A percentile compares a stretch with the other conserved stretches of the same genome.
Evolutionary conservation across 768 basidiomycete species (phyloP).

Genomic region (Rhodotorula diobovata): DNA sequence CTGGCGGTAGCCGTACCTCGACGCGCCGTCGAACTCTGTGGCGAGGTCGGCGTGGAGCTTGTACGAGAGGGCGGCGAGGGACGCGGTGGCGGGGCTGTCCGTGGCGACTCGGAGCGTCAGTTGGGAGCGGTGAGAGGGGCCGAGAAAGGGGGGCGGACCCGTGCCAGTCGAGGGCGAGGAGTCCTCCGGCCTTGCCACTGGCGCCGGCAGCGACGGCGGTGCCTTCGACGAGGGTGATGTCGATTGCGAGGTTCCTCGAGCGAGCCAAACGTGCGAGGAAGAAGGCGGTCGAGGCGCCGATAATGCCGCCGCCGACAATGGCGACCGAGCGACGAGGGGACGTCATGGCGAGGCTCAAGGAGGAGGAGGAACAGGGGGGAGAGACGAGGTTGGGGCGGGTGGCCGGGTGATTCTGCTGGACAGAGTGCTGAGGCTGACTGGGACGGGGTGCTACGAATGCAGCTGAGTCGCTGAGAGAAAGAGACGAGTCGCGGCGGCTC

Average conservation of each 20-base stretch:
- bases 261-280: constrained; percentile 62
- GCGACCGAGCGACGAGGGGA: constrained; percentile 51
- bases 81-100: constrained; percentile 55
- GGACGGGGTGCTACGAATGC: too few species aligned
- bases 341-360: neutral
- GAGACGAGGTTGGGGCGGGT: neutral
- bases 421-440: too few species aligned
- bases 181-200: constrained; percentile 77
- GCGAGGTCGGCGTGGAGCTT: constrained; percentile 70
- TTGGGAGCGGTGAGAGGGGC: neutral
- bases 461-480: too few species aligned
- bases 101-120: neutral
- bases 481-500: too few species aligned
- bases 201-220: constrained; percentile 69
- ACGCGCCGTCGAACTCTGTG: constrained; percentile 61
- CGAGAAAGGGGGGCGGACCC: constrained; percentile 25
- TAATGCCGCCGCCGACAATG: constrained; percentile 80
- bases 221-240: constrained; percentile 66
- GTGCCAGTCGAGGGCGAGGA: constrained; percentile 79
- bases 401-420: too few species aligned
- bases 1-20: constrained; percentile 77
- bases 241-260: constrained; percentile 22
- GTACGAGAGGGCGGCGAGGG: constrained; percentile 65
- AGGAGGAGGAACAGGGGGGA: neutral
- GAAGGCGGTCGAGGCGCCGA: constrained; percentile 78